Evolutionary conservation across 2,329 filamentous ascomycete genomes (phyloP).

Genomic region (Fusarium sp.): DNA sequence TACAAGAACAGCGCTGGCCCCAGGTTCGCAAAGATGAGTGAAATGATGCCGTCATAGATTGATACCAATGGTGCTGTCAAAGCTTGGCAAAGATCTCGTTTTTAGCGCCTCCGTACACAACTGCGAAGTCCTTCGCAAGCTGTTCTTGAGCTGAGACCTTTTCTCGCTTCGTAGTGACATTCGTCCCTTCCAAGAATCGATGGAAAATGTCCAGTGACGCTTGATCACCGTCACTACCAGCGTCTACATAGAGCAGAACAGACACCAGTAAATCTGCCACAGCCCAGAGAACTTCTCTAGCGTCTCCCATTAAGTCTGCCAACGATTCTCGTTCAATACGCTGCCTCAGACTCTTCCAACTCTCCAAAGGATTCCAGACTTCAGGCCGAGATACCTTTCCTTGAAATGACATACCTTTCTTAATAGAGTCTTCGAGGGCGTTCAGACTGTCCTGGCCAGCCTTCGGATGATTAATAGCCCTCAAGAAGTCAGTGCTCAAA

Average conservation of each 20-base stretch:
- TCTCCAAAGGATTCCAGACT: slow-evolving; percentile 44
- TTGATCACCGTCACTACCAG: slow-evolving; percentile 47
- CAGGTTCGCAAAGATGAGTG: not conserved
- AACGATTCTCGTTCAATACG: slow-evolving; percentile 49
- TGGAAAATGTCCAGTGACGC: slow-evolving; percentile 52
- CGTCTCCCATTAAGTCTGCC: slow-evolving; percentile 55
- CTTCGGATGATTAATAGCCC: slow-evolving; percentile 57
- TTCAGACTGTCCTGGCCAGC: slow-evolving; percentile 49
- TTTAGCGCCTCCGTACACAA: slow-evolving; percentile 49
- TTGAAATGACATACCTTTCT: slow-evolving; percentile 34
- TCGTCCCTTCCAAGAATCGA: slow-evolving; percentile 50
- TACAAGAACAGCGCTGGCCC: not conserved
- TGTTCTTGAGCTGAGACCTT: slow-evolving; percentile 38
- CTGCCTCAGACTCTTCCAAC: slow-evolving; percentile 54
- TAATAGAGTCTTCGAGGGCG: slow-evolving; percentile 56
- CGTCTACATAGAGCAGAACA: slow-evolving; percentile 55
- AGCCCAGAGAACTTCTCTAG: slow-evolving; percentile 55
- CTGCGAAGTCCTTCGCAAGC: slow-evolving; percentile 45
- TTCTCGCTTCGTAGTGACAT: slow-evolving; percentile 21
- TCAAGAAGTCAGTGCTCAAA: slow-evolving; percentile 62
- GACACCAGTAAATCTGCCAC: slow-evolving; percentile 56
- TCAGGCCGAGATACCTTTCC: slow-evolving; percentile 37
- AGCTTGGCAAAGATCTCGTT: slow-evolving; percentile 34
- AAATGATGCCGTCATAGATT: not conserved
- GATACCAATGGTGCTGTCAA: slow-evolving; percentile 13